Base-by-base conservation (phyloP, 768 basidiomycete species). In the Boletellus ananas region DNA sequence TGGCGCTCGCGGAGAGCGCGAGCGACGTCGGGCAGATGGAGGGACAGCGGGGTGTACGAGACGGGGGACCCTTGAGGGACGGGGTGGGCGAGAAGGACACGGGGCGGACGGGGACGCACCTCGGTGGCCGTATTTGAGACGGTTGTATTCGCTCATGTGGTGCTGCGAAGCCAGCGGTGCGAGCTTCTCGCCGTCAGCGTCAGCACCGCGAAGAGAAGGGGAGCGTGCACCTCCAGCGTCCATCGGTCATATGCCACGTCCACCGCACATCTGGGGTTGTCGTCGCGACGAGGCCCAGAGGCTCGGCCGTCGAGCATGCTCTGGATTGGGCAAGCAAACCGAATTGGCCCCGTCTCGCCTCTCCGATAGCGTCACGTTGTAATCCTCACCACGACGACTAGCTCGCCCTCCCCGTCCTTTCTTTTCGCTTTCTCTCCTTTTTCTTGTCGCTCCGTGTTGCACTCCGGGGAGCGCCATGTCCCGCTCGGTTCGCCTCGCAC, bases 61-160 rank as follows among this genome's bases (percentile, higher is more conserved):
- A 74, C 50, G 0, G 85, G 81, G 21, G 72, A 76, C 38, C 86
- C 87, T 83, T 47, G 33, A 18, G 12, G 23, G 12, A 20, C 11
- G 6, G 41, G 33, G 33, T 54, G 31, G 33, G 51, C 18, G 0
- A 41, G 40, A n/a, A 35, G 13, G 40, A 5, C 23, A 9, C 13
- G 6, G 3, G n/a, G 35, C 18, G 25, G 29, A 34, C 42, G 10
- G 33, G 17, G 21, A 47, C 50, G 7, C n/a, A 67, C 70, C 72
- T 50, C 58, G 43, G n/a, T 66, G 65, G 6, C 87, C 89, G 51
- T 80, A 83, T 65, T 89, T 88, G 21, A 81, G 65, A 47, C 78
- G 75, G 58, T 79, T 86, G 64, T 90, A 89, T 39, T 84, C 80
- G 69, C 83, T 85, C 49, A 61, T 46, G 57, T 90, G 88, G 67